Evolutionary conservation across 2,329 filamentous ascomycete genomes (phyloP).

Genomic region (Penicillium olsonii): DNA sequence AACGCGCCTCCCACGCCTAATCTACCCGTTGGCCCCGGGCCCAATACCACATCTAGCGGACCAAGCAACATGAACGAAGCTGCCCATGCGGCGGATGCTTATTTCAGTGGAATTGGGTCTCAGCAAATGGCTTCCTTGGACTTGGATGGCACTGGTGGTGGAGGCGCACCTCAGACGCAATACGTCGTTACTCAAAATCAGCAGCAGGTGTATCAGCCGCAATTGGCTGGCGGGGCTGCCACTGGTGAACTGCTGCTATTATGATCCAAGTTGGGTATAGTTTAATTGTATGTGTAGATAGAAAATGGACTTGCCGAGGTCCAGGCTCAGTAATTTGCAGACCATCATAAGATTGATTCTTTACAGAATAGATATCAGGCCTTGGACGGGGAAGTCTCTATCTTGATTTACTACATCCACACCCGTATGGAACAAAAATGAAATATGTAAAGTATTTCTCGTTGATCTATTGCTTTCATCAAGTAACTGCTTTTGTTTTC

Average conservation of each 20-base stretch:
- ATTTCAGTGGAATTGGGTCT: constrained; percentile 77
- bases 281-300: constrained; percentile 22
- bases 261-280: constrained; percentile 37
- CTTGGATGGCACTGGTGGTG: constrained; percentile 66
- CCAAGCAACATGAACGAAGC: constrained; percentile 65
- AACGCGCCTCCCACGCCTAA: constrained; percentile 27
- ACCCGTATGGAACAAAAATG: constrained; percentile 2
- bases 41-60: constrained; percentile 72
- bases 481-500: constrained; percentile 26
- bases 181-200: constrained; percentile 80
- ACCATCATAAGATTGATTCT: constrained; percentile 1
- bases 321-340: constrained; percentile 2
- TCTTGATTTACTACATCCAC: too few species aligned
- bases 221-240: constrained; percentile 61
- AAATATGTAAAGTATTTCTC: constrained; percentile 15
- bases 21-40: constrained; percentile 61
- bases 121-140: constrained; percentile 74
- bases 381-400: too few species aligned
- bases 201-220: constrained; percentile 72
- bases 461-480: constrained; percentile 30
- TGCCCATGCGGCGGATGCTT: constrained; percentile 82
- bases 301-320: constrained; percentile 4
- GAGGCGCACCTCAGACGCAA: constrained; percentile 50
- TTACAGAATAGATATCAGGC: not conserved
- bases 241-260: constrained; percentile 73